Base-by-base conservation (phyloP, 164 flowering plant genomes). In the Saururus chinensis region DNA sequence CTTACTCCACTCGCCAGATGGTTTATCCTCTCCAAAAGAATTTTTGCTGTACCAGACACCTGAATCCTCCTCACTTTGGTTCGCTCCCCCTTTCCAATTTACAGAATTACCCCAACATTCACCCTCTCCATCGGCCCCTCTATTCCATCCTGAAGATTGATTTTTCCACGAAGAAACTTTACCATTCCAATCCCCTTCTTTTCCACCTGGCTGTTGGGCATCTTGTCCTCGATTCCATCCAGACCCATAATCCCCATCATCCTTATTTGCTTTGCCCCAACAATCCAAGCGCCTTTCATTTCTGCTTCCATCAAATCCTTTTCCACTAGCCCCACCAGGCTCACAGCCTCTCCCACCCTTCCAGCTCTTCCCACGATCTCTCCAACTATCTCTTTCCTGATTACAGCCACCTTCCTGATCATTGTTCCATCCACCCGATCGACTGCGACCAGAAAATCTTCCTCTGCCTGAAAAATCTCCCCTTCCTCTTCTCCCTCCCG, bases 31-130 rank as follows among this genome's bases (percentile, higher is more conserved):
- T 35, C 73, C 71, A 64, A 61, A 59, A 55, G 56, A 57, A 42
- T 60, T 48, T 30, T 58, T 68, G 4, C 66, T 21, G 57, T 60
- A 67, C 72, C 80, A 70, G 56, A 71, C 71, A 56, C 70, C 63
- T 35, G 51, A 57, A 51, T 68, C 64, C 58, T 71, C 79, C 56
- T 76, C 57, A 64, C 77, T 61, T 64, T 76, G 78, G 56, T 57
- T 74, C 60, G n/a, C 73, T 62, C 21, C 24, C 56, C 22, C 9
- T 12, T n/a, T 51, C 77, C 60, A 25, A 57, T 4, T 57, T 53
- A 2, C 24, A 8, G 20, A 52, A 52, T n/a, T 22, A 53, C 23
- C 23, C 1, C 23, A 0, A 10, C 12, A 7, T n/a, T 53, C 24
- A n/a, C 56, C 22, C 2, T 53, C 56, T 59, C 16, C 12, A 19